These are phyloP conservation scores for Euphorbia peplus DNA, from an alignment of 345 rosid genomes.

Conservation along the genomic window DNA sequence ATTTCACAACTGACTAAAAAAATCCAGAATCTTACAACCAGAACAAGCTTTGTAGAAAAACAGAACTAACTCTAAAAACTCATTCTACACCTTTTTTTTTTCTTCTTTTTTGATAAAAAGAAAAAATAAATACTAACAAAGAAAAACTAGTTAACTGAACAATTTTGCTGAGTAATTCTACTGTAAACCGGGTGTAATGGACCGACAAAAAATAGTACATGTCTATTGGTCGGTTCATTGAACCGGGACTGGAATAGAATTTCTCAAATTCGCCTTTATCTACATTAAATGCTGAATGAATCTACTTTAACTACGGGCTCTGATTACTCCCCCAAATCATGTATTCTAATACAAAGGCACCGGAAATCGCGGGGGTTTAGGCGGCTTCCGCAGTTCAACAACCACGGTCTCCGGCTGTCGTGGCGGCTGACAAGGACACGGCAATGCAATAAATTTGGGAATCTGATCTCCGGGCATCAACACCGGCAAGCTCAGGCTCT, in stretches of 20 bases:
- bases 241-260: no score
- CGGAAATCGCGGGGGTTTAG: conserved; percentile 55
- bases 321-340: background rate
- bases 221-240: no score
- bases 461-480: conserved; percentile 86
- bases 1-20: background rate
- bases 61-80: background rate
- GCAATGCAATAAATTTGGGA: conserved; percentile 91
- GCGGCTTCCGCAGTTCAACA: conserved; percentile 42
- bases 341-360: conserved; percentile 58
- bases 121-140: background rate
- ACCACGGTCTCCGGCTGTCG: conserved; percentile 40
- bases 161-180: background rate
- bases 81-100: background rate
- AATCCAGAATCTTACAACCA: background rate
- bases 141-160: background rate
- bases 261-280: no score
- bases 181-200: no score
- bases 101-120: background rate
- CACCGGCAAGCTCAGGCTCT: conserved; percentile 65
- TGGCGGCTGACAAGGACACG: conserved; percentile 77
- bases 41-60: background rate
- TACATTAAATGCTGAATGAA: conserved; percentile 16
- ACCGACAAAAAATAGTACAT: no score
- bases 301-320: background rate